phyloP scores from a whole-genome alignment of 2,329 filamentous ascomycete genomes.

The Thermothelomyces thermophilus region DNA sequence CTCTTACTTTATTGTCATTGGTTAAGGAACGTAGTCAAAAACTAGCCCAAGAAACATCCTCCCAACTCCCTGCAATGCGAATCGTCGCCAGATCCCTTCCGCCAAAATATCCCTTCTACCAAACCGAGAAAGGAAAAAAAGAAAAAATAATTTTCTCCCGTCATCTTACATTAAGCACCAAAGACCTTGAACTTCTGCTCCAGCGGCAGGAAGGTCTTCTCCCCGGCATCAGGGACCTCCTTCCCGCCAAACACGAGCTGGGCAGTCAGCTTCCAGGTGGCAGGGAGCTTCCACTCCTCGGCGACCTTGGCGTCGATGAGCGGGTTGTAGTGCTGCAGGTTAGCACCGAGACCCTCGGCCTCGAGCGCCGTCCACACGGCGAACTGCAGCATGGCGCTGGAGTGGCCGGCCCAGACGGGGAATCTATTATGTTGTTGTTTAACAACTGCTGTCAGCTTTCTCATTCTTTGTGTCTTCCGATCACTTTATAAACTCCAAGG shows the following conservation, averaged over 20 bases:
- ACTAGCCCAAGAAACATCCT: no score
- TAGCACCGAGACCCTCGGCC: slow-evolving; percentile 76
- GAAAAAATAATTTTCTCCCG: no score
- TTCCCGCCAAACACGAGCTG: slow-evolving; percentile 78
- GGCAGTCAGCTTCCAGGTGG: slow-evolving; percentile 68
- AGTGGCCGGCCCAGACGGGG: slow-evolving; percentile 68
- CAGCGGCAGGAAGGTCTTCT: slow-evolving; percentile 59
- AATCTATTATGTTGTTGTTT: slow-evolving; percentile 45
- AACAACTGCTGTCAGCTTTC: not conserved
- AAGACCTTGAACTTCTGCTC: slow-evolving; percentile 62
- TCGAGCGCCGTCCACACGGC: slow-evolving; percentile 76
- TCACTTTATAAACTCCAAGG: no score
- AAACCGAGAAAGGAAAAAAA: no score
- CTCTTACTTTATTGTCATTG: no score
- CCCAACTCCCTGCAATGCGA: no score
- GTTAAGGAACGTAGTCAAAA: no score
- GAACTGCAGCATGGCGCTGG: slow-evolving; percentile 76
- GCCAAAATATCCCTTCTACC: not conserved
- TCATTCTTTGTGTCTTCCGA: no score
- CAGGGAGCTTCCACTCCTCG: slow-evolving; percentile 62
- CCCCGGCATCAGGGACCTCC: slow-evolving; percentile 44
- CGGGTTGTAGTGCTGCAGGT: slow-evolving; percentile 92
- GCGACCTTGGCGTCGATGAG: slow-evolving; percentile 68
- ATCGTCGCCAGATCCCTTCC: no score
- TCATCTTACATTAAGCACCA: slow-evolving; percentile 38